These are phyloP conservation scores for Leccinum disarticulatum DNA, from an alignment of 768 basidiomycete species.

Conservation along the genomic window DNA sequence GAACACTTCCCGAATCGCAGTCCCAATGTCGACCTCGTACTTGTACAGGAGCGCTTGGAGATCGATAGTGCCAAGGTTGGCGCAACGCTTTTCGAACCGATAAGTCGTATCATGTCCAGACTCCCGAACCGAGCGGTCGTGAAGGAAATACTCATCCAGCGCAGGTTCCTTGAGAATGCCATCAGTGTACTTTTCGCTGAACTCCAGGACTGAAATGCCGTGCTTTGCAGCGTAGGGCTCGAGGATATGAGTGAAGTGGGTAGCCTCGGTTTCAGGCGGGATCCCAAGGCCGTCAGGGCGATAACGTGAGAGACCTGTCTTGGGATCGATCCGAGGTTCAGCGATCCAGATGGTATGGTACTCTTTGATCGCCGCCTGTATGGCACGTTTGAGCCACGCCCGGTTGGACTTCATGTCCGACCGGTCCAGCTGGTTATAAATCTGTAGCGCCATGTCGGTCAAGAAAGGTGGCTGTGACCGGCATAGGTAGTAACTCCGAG, in stretches of 20 bases:
- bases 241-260: slow-evolving; percentile 96
- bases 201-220: slow-evolving; percentile 91
- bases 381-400: slow-evolving; percentile 91
- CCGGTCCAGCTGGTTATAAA: slow-evolving; percentile 93
- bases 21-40: slow-evolving; percentile 98
- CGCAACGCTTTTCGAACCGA: slow-evolving; percentile 95
- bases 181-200: slow-evolving; percentile 94
- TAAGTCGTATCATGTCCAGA: slow-evolving; percentile 97
- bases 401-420: slow-evolving; percentile 76
- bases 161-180: slow-evolving; percentile 79
- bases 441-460: slow-evolving; percentile 97
- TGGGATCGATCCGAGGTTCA: slow-evolving; percentile 90
- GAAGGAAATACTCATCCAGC: slow-evolving; percentile 96
- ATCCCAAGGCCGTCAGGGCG: slow-evolving; percentile 94
- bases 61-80: slow-evolving; percentile 95
- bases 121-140: slow-evolving; percentile 95
- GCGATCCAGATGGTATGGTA: slow-evolving; percentile 98
- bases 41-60: slow-evolving; percentile 96
- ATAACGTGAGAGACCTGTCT: slow-evolving; percentile 92
- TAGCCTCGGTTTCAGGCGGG: slow-evolving; percentile 97
- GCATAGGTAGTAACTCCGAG: slow-evolving; percentile 91
- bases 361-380: slow-evolving; percentile 97
- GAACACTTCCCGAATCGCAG: slow-evolving; percentile 93
- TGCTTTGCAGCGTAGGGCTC: slow-evolving; percentile 93
- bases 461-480: slow-evolving; percentile 98